These are phyloP conservation scores for Albizia julibrissin DNA, from an alignment of 306 rosid genomes.

Conservation along the genomic window DNA sequence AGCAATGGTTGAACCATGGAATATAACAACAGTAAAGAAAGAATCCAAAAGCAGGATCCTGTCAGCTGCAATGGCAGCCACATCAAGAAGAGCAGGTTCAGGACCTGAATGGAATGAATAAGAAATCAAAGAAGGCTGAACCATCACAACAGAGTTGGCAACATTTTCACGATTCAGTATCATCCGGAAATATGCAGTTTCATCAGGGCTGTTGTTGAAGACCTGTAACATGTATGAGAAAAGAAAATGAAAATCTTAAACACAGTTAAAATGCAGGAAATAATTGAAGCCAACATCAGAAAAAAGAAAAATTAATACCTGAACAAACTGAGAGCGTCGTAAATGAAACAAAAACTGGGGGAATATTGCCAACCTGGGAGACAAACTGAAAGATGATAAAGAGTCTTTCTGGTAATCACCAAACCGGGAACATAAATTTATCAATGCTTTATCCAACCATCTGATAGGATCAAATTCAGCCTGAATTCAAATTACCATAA, in stretches of 20 bases:
- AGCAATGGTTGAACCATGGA: conserved; percentile 97
- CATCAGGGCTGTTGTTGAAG: conserved; percentile 98
- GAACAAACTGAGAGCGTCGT: conserved; percentile 97
- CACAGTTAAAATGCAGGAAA: conserved; percentile 5
- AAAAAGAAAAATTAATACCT: conserved; percentile 53
- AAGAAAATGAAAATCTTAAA: not conserved
- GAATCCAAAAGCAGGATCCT: conserved; percentile 87
- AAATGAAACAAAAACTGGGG: conserved; percentile 95
- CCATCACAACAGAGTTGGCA: conserved; percentile 93
- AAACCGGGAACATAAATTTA: conserved; percentile 84
- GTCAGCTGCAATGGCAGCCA: conserved; percentile 92
- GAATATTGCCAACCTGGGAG: conserved; percentile 94
- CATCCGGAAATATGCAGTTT: conserved; percentile 97
- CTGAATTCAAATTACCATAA: conserved; percentile 50
- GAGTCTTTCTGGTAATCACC: conserved; percentile 90
- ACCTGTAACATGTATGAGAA: conserved; percentile 55
- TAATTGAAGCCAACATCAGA: conserved; percentile 26
- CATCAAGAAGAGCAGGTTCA: conserved; percentile 95
- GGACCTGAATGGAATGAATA: conserved; percentile 92
- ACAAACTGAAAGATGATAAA: conserved; percentile 91
- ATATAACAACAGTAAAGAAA: conserved; percentile 84
- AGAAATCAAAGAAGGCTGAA: conserved; percentile 93
- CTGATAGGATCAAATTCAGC: conserved; percentile 98
- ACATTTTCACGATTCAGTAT: conserved; percentile 92
- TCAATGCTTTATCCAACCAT: conserved; percentile 97